Evolutionary conservation across 177 flowering plant species (phyloP).

Genomic region (Vitis hybrid): DNA sequence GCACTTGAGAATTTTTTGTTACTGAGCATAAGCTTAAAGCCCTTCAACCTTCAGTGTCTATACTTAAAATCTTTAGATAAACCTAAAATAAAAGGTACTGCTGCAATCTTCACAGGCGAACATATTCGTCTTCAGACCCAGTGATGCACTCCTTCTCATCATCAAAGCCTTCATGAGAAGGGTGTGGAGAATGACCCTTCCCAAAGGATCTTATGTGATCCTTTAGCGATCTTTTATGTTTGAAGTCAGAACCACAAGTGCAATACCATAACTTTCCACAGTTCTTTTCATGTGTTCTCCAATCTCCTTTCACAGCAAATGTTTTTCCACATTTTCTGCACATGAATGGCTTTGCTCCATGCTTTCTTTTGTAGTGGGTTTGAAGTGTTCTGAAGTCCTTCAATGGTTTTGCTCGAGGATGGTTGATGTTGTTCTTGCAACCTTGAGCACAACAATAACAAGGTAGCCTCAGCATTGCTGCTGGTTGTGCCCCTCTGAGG

Average conservation of each 20-base stretch:
- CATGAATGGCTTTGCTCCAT: conserved; percentile 65
- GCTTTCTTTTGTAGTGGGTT: conserved; percentile 85
- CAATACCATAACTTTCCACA: conserved; percentile 86
- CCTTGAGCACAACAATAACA: conserved; percentile 81
- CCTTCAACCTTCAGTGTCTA: background rate
- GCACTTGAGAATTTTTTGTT: conserved; percentile 53
- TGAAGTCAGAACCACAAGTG: conserved; percentile 83
- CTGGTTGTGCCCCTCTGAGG: conserved; percentile 72
- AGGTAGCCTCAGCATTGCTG: conserved; percentile 76
- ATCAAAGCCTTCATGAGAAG: conserved; percentile 45
- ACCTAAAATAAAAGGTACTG: background rate
- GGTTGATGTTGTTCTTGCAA: conserved; percentile 88
- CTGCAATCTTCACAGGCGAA: background rate
- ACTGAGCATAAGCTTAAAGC: conserved; percentile 57
- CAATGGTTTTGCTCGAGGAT: conserved; percentile 71
- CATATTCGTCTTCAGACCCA: conserved; percentile 53
- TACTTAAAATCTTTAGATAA: background rate
- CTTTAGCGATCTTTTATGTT: conserved; percentile 80
- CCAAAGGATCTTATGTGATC: conserved; percentile 82
- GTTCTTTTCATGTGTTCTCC: conserved; percentile 85
- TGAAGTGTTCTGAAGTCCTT: conserved; percentile 83
- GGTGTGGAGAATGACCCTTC: conserved; percentile 60
- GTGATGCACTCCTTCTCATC: conserved; percentile 56
- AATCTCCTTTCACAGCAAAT: conserved; percentile 76
- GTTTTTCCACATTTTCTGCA: conserved; percentile 70